Evolutionary conservation across 2,329 filamentous ascomycete species (phyloP).

Genomic region (Xylaria sp.): DNA sequence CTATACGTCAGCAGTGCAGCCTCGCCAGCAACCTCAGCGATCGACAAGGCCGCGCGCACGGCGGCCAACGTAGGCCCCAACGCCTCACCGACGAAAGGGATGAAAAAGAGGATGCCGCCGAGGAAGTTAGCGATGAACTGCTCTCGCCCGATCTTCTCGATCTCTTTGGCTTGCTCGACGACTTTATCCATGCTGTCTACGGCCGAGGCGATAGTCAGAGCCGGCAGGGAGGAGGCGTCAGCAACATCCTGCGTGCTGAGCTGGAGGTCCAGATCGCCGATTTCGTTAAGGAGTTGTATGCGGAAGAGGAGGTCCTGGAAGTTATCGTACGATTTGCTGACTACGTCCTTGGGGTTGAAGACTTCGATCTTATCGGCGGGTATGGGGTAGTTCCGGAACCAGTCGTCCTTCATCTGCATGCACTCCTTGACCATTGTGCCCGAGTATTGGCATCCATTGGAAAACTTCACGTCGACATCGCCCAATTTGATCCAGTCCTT

Average conservation of each 20-base stretch:
- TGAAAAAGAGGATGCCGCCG: conserved; percentile 45
- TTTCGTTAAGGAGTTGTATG: conserved; percentile 9
- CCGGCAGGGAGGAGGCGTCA: conserved; percentile 40
- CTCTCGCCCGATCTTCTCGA: conserved; percentile 44
- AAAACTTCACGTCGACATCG: conserved; percentile 14
- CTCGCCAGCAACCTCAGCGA: conserved; percentile 37
- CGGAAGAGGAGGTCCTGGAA: conserved; percentile 31
- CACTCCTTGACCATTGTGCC: conserved; percentile 29
- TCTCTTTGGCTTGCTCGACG: conserved; percentile 42
- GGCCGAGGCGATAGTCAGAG: conserved; percentile 38
- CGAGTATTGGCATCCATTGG: conserved; percentile 27
- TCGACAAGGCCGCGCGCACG: conserved; percentile 15
- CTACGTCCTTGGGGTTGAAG: conserved; percentile 41
- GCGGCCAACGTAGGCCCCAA: conserved; percentile 12
- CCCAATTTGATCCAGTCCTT: conserved; percentile 41
- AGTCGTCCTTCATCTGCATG: conserved; percentile 14
- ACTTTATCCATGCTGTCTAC: conserved; percentile 42
- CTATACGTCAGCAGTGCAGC: conserved; percentile 38
- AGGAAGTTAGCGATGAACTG: conserved; percentile 47
- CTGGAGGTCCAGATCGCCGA: conserved; percentile 16
- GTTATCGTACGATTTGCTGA: conserved; percentile 28
- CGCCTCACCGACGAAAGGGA: conserved; percentile 42
- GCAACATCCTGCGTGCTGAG: conserved; percentile 34
- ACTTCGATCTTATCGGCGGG: conserved; percentile 32
- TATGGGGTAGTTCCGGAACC: conserved; percentile 38